phyloP scores from a whole-genome alignment of 768 basidiomycete species.

The Nevesoporus exiguus region DNA sequence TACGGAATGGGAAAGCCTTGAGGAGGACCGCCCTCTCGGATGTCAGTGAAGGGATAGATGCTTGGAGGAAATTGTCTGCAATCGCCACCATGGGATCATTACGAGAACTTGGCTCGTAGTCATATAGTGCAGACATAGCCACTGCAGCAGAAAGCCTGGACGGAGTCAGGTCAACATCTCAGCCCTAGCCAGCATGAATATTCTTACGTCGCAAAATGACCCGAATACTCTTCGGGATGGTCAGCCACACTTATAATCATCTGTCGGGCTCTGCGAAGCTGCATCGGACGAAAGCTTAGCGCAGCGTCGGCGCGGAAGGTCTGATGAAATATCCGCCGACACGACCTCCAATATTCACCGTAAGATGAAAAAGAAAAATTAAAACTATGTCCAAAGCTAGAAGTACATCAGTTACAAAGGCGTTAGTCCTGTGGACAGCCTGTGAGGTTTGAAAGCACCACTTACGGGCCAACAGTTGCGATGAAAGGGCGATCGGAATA shows the following conservation, averaged over 20 bases:
- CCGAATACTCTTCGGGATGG: not conserved
- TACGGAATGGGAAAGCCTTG: slow-evolving; percentile 4
- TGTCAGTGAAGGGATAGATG: not conserved
- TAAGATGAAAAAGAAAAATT: not conserved
- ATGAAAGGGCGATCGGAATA: not conserved
- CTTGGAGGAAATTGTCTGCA: not conserved
- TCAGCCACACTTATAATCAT: not conserved
- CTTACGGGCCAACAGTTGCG: not conserved
- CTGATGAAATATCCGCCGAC: slow-evolving; percentile 11
- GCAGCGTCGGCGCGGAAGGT: slow-evolving; percentile 1
- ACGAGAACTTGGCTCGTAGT: not conserved
- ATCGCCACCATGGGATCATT: not conserved
- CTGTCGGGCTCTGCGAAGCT: slow-evolving; percentile 3
- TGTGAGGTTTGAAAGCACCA: not conserved
- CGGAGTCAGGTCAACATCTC: not conserved
- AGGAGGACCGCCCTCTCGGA: slow-evolving; percentile 7
- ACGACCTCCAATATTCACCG: slow-evolving; percentile 2
- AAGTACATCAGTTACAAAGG: not conserved
- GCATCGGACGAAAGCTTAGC: slow-evolving; percentile 1
- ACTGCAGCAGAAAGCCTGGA: not conserved
- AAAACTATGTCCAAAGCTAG: slow-evolving; percentile 5
- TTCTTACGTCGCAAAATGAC: not conserved
- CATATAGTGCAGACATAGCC: not conserved
- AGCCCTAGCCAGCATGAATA: not conserved
- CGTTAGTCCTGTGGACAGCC: not conserved